Base-by-base conservation (phyloP, 2,329 filamentous ascomycete genomes). In the Pyricularia grisea region DNA sequence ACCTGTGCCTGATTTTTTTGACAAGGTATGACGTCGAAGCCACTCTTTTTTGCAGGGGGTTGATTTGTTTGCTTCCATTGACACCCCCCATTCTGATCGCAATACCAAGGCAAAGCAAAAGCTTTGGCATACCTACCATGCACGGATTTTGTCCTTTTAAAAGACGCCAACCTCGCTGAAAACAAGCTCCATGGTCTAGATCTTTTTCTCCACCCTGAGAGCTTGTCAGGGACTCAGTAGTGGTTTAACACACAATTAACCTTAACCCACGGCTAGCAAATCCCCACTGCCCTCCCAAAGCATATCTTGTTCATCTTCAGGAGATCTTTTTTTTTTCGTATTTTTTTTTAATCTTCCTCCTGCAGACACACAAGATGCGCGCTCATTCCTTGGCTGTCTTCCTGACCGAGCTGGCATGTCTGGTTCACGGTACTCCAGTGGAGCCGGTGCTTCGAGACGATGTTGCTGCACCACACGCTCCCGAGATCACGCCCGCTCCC, bases 401-500 rank as follows among this genome's bases (percentile, higher is more conserved):
- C 20, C 30, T 68, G 20, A 55, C 66, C 66, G 50, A 31, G 42
- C 55, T 68, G 30, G 30, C 67, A 6, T 68, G 31, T 23, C 20
- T 65, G 25, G 66, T 60, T 2, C 66, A 65, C 5, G 25, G 58
- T 25, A 60, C 65, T 6, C 68, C 68, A n/a, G 66, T 23, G 30
- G n/a, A 63, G 60, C 31, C 68, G n/a, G 50, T 61, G 33, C 14
- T 61, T n/a, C 27, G 36, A 9, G 25, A 63, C 10, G 65, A 65
- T 4, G 61, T 61, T 3, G 68, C 30, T 3, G 65, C 65, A 17
- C 30, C 58, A 11, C 68, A 58, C 20, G 73, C 73, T 55, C 74
- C 75, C 5, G 71, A 74, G 73, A 73, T 76, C 71, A 76, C 75
- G 50, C 72, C 72, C 28, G 69, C 75, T 7, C 70, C 73, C 4